phyloP scores from a whole-genome alignment of 202 grass and related monocot species.

The Cymbopogon flexuosus region DNA sequence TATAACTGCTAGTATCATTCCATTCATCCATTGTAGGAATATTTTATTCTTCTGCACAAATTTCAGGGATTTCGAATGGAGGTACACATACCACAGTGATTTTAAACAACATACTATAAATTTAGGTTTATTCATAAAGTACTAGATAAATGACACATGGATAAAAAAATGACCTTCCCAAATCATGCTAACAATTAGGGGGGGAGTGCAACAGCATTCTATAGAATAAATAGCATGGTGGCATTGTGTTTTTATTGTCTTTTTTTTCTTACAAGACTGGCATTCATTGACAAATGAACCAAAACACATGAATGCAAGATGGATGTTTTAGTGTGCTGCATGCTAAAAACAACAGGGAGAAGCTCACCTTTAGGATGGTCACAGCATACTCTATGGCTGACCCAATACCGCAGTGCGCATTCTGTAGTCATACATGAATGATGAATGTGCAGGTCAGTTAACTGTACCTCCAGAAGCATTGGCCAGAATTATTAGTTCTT shows the following conservation, averaged over 20 bases:
- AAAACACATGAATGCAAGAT: not conserved
- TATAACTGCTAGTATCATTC: not conserved
- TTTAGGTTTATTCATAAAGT: not conserved
- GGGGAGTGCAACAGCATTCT: not conserved
- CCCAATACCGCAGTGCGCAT: no score
- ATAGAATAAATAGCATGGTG: not conserved
- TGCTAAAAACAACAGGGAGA: no score
- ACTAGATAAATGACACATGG: constrained; percentile 4
- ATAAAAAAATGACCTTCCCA: not conserved
- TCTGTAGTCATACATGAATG: no score
- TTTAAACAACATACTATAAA: not conserved
- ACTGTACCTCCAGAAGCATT: no score
- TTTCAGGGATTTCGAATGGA: not conserved
- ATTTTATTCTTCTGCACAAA: not conserved
- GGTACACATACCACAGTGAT: not conserved
- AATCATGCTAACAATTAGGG: not conserved
- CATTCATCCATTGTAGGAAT: not conserved
- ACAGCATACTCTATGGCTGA: no score
- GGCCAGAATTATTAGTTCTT: no score
- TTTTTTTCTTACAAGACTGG: not conserved
- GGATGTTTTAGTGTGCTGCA: not conserved
- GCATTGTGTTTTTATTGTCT: not conserved
- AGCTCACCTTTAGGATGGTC: no score
- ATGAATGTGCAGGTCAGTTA: no score
- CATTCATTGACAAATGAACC: not conserved